Base-by-base conservation (phyloP, 768 basidiomycete species). In the Amanita rimosa region DNA sequence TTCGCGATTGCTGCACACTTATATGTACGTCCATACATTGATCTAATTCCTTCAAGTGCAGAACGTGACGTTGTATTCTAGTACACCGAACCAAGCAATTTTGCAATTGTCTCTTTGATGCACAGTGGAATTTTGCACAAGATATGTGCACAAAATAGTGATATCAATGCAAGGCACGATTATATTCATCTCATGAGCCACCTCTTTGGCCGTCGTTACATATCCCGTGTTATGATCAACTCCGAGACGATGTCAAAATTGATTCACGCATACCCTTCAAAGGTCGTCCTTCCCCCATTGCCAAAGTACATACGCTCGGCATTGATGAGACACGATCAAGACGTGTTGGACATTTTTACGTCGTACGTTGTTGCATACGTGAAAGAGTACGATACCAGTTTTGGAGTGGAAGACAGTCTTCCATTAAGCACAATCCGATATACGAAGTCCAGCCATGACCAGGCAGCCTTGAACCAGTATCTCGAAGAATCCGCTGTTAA, bases 31-130 rank as follows among this genome's bases (percentile, higher is more conserved):
- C 6, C 41, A n/a, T 31, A 31, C 36, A 6, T 37, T 6, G 33
- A 4, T n/a, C 22, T 41, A n/a, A 17, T 33, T 39, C 19, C 48
- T 24, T n/a, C n/a, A n/a, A n/a, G n/a, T 37, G 29, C 44, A 19
- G 38, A n/a, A 31, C 21, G 34, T 26, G 22, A 39, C 26, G 35
- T 54, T 50, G 17, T 34, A 17, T 14, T 24, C 3, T 50, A 71
- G 67, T 79, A 81, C 55, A 75, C 76, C 1, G 83, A 86, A 59
- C 83, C 84, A 1, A 76, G 73, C 63, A 85, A 85, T 60, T 68
- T 86, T 34, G 83, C 83, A 0, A 62, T 85, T 2, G 74, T 81
- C 9, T 58, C 70, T 1, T 67, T 86, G 13, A 61, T 85, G 37
- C 74, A 74, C 31, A 64, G 64, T 3, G 83, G 83, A 6, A 69